Conservation (phyloP, 2,329 filamentous ascomycete species). For the Davidsoniella australis region DNA sequence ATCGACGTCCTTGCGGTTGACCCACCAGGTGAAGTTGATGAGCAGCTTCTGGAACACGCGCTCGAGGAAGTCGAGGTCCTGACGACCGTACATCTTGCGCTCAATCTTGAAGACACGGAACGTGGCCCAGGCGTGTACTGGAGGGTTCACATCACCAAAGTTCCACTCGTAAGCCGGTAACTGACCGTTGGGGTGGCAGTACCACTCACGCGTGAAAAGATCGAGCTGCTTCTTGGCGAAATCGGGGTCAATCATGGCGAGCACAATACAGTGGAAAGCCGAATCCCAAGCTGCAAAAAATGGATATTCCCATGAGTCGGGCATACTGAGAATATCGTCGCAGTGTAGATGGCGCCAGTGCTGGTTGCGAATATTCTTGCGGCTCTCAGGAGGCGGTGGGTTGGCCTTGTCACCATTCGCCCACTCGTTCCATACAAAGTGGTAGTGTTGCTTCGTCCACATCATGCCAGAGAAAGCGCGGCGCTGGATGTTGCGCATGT, state of each 20-base stretch:
- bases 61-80: constrained; percentile 90
- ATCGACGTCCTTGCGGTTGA: constrained; percentile 85
- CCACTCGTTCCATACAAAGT: constrained; percentile 97
- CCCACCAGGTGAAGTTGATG: constrained; percentile 98
- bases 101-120: constrained; percentile 98
- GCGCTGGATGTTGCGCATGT: constrained; percentile 84
- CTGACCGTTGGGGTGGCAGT: constrained; percentile 95
- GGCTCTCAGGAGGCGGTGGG: constrained; percentile 64
- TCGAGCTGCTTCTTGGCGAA: constrained; percentile 98
- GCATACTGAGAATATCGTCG: constrained; percentile 93
- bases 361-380: constrained; percentile 68
- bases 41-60: constrained; percentile 91
- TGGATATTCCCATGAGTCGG: constrained; percentile 95
- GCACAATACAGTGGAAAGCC: constrained; percentile 87
- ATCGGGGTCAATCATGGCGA: constrained; percentile 94
- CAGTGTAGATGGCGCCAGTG: constrained; percentile 92
- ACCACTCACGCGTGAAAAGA: constrained; percentile 92
- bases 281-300: constrained; percentile 98
- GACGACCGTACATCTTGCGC: constrained; percentile 86
- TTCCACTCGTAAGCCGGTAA: constrained; percentile 94
- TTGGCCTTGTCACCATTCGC: constrained; percentile 81
- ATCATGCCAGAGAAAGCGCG: constrained; percentile 94
- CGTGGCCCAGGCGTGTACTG: constrained; percentile 88
- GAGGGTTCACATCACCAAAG: constrained; percentile 91
- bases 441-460: constrained; percentile 95